Evolutionary conservation across 179 eudicot species (phyloP).

Genomic region (Corrigiola litoralis): DNA sequence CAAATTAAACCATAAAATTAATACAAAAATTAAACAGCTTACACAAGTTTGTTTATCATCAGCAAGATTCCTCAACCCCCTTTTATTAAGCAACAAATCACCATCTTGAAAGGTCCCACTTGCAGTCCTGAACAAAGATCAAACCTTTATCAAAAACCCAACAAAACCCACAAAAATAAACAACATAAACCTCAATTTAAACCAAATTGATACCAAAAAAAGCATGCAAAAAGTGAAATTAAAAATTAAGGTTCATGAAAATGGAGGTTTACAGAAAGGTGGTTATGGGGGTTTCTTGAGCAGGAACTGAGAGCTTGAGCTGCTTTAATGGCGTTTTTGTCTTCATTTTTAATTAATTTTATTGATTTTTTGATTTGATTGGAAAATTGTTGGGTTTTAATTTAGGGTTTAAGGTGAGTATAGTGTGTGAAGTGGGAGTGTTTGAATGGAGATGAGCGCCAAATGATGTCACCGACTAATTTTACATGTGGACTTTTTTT

Average conservation of each 20-base stretch:
- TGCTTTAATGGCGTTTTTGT: conserved; percentile 70
- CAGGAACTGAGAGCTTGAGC: conserved; percentile 85
- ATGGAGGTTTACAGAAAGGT: conserved; percentile 52
- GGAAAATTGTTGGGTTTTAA: not conserved
- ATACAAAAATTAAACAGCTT: conserved; percentile 20
- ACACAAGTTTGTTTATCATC: conserved; percentile 56
- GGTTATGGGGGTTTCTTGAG: conserved; percentile 66
- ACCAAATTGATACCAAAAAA: not conserved
- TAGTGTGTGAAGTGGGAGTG: conserved; percentile 7
- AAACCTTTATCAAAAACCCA: not conserved
- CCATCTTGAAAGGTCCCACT: conserved; percentile 98
- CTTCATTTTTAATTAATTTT: conserved; percentile 43
- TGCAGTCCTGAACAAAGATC: conserved; percentile 67
- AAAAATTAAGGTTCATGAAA: conserved; percentile 7
- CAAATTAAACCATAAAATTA: not conserved
- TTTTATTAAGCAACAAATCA: conserved; percentile 69
- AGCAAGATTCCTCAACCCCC: conserved; percentile 68
- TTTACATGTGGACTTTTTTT: not conserved
- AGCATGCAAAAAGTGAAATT: not conserved
- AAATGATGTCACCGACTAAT: conserved; percentile 12
- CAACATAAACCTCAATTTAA: not conserved
- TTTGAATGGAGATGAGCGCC: conserved; percentile 35
- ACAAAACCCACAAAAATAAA: too few relatives aligned
- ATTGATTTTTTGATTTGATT: not conserved
- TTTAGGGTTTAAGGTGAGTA: conserved; percentile 26